A percentile compares a stretch with the other conserved stretches of the same genome.
These are phyloP conservation scores for Fusarium phyllophilum DNA, from an alignment of 2,329 filamentous ascomycete species.

Conservation along the genomic window DNA sequence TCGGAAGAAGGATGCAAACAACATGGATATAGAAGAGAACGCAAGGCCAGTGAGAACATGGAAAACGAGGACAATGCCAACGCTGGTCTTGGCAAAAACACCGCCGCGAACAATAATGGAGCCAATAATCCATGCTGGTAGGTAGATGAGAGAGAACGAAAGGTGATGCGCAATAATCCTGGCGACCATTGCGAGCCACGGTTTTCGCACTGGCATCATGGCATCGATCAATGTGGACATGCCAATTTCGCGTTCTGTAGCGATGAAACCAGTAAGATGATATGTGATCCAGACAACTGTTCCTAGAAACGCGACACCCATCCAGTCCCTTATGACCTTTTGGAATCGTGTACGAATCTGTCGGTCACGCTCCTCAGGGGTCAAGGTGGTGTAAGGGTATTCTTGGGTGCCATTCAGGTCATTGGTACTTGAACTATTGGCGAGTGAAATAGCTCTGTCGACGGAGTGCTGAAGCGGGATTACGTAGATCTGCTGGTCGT, in stretches of 20 bases:
- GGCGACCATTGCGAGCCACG: slow-evolving; percentile 81
- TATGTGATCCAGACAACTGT: slow-evolving; percentile 85
- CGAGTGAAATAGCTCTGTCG: slow-evolving; percentile 74
- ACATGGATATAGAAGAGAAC: slow-evolving; percentile 81
- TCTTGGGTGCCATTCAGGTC: slow-evolving; percentile 61
- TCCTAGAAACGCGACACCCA: slow-evolving; percentile 82
- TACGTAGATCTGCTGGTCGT: slow-evolving; percentile 81
- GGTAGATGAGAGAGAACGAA: slow-evolving; percentile 81
- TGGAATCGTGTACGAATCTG: slow-evolving; percentile 77
- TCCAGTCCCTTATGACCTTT: slow-evolving; percentile 74
- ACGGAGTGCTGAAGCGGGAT: slow-evolving; percentile 83
- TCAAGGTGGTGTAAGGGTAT: slow-evolving; percentile 80
- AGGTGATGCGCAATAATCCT: slow-evolving; percentile 83
- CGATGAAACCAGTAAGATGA: slow-evolving; percentile 86
- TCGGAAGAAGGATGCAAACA: slow-evolving; percentile 85
- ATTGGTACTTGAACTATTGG: slow-evolving; percentile 57
- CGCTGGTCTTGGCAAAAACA: slow-evolving; percentile 72
- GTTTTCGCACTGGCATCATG: slow-evolving; percentile 82
- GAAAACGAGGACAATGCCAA: slow-evolving; percentile 75
- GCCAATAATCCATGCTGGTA: slow-evolving; percentile 84
- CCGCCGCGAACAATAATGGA: slow-evolving; percentile 70
- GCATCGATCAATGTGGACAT: slow-evolving; percentile 91
- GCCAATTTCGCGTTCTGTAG: slow-evolving; percentile 84
- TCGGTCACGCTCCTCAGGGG: slow-evolving; percentile 71
- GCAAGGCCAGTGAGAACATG: slow-evolving; percentile 81